Evolutionary conservation across 2,329 filamentous ascomycete species (phyloP), one percentile per base, ranked within the genome.

Genomic region (Aspergillus vadensis): DNA sequence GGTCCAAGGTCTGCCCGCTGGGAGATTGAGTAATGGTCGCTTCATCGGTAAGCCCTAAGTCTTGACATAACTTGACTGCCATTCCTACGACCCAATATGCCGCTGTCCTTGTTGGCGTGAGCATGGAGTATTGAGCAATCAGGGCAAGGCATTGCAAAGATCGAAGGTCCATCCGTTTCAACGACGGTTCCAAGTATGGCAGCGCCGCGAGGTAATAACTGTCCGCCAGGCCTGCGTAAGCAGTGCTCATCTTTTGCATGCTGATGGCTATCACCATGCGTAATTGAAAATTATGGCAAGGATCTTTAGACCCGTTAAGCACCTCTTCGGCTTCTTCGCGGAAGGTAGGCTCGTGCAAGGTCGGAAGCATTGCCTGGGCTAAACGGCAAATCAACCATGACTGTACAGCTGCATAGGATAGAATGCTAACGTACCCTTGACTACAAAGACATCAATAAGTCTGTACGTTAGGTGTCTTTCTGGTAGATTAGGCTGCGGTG

Each of bases 251-350:
- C 76, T 96, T 97, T 76, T 98, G 94, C 76, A 98, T 85, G 74
- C 92, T 94, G 70, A 97, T 96, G 30, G 95, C 94, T 71, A 98
- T 88, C 56, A 97, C 91, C 86, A 98, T 93, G 60, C 91, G 88
- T 54, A 96, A 80, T 48, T 94, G 86, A 70, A 97, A 98, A 69
- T 95, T 92, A 72, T 93, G 88, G 74, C 93, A 94, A 0, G 92
- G 83, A 67, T 96, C 91, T 5, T 79, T 83, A 57, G 88, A 89
- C 53, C 90, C 90, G 63, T 85, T 82, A 72, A 94, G 96, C 4
- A 97, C 92, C 30, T 89, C 88, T 58, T 96, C 86, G 36, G 97
- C 81, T 63, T 96, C 91, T 63, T 84, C 81, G 25, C 85, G 83
- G 63, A 98, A 91, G 10, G 87, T 86, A 21, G 87, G 88, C 73